Evolutionary conservation across 192 early-diverging fungal species (phyloP).

Genomic region (Piromyces finnis): DNA sequence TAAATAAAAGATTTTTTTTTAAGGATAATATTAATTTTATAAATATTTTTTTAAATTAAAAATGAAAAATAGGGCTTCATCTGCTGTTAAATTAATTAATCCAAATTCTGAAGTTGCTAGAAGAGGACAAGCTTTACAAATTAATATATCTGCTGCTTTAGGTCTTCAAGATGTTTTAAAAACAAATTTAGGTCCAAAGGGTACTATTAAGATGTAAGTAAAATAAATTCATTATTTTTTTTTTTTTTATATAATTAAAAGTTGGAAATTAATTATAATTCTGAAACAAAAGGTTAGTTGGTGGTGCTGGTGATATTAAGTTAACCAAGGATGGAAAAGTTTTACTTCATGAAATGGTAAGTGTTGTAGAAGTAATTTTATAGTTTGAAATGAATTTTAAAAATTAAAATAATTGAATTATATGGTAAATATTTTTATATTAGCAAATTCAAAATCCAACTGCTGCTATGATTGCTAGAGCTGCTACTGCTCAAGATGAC

Average conservation of each 20-base stretch:
- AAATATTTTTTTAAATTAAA: too few species aligned
- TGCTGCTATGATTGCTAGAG: constrained; percentile 95
- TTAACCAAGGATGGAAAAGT: constrained; percentile 99
- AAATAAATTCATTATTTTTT: neutral
- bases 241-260: too few species aligned
- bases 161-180: constrained; percentile 90
- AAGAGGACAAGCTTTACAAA: constrained; percentile 86
- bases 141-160: constrained; percentile 90
- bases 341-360: constrained; percentile 92
- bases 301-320: constrained; percentile 88
- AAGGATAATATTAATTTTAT: too few species aligned
- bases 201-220: constrained; percentile 89
- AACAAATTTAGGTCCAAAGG: constrained; percentile 93
- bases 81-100: constrained; percentile 86
- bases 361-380: neutral
- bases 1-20: too few species aligned
- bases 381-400: too few species aligned
- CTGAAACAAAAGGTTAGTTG: constrained; percentile 54
- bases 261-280: neutral
- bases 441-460: constrained; percentile 99
- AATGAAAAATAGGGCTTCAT: constrained; percentile 16
- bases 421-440: too few species aligned
- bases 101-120: constrained; percentile 97
- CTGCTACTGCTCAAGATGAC: constrained; percentile 98
- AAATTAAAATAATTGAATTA: too few species aligned